Percentiles rank a stretch among this genome's conserved stretches.
These are phyloP conservation scores for Trifolium repens DNA, from an alignment of 306 rosid genomes.

Conservation along the genomic window DNA sequence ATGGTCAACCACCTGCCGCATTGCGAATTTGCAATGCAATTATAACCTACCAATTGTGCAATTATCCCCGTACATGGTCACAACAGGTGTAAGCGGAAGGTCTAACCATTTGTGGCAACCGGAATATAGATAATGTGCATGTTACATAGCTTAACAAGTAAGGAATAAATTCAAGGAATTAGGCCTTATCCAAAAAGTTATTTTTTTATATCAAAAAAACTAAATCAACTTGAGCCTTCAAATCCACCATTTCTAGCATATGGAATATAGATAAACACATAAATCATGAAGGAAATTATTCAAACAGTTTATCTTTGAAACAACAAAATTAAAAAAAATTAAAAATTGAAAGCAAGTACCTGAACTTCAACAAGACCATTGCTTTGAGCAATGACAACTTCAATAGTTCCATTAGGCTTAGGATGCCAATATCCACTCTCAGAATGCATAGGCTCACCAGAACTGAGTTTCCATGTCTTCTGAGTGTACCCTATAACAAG, in stretches of 20 bases:
- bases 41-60: no score
- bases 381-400: slow-evolving; percentile 86
- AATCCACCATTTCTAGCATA: background rate
- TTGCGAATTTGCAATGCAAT: no score
- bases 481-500: slow-evolving; percentile 76
- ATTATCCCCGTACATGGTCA: no score
- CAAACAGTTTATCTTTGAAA: slow-evolving; percentile 15
- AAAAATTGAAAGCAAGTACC: no score
- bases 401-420: slow-evolving; percentile 72
- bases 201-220: background rate
- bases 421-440: slow-evolving; percentile 93
- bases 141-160: background rate
- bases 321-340: no score
- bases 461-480: slow-evolving; percentile 81
- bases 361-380: slow-evolving; percentile 89
- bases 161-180: background rate
- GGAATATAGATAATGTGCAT: background rate
- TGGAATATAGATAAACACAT: background rate
- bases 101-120: no score
- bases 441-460: slow-evolving; percentile 85
- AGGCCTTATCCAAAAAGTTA: background rate
- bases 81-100: no score
- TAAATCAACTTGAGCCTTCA: background rate
- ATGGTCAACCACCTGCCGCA: no score
- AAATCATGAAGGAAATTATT: slow-evolving; percentile 2